Conservation (phyloP, 2,329 filamentous ascomycete species). For the Epichloe sylvatica region DNA sequence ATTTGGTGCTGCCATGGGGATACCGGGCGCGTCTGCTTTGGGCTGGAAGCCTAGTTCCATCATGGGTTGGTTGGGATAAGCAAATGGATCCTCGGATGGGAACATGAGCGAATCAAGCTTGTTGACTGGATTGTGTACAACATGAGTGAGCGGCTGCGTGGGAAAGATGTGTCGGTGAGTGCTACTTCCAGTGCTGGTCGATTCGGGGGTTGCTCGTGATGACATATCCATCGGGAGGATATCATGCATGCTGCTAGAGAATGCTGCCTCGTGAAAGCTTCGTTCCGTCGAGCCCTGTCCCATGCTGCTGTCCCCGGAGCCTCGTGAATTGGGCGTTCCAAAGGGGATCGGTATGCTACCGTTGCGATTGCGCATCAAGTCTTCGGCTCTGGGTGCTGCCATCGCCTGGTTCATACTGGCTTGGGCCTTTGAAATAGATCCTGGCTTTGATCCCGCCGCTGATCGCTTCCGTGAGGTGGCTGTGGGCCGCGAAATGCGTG, state of each 20-base stretch:
- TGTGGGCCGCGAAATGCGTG: constrained; percentile 19
- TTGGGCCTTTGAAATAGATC: constrained; percentile 18
- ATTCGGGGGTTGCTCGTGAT: constrained; percentile 30
- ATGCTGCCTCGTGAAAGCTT: constrained; percentile 22
- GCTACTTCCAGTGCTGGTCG: constrained; percentile 27
- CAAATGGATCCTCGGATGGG: constrained; percentile 61
- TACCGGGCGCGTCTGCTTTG: constrained; percentile 19
- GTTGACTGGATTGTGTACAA: constrained; percentile 36
- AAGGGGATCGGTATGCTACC: constrained; percentile 13
- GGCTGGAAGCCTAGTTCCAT: constrained; percentile 39
- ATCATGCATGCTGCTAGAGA: constrained; percentile 28
- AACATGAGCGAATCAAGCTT: constrained; percentile 73
- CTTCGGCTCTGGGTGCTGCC: constrained; percentile 20
- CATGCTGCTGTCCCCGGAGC: constrained; percentile 22
- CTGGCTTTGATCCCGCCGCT: constrained; percentile 28
- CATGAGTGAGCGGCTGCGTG: constrained; percentile 19
- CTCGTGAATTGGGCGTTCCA: constrained; percentile 12
- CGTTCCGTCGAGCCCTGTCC: constrained; percentile 14
- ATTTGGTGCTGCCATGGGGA: constrained; percentile 22
- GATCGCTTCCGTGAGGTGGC: constrained; percentile 41
- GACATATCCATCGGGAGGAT: constrained; percentile 32
- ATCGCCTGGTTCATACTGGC: constrained; percentile 18
- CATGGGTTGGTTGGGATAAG: constrained; percentile 64
- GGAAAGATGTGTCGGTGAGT: constrained; percentile 22
- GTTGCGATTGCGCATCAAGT: constrained; percentile 19